Base-by-base conservation (phyloP, 1,284 basidiomycete genomes). In the Thecaphora thlaspeos region DNA sequence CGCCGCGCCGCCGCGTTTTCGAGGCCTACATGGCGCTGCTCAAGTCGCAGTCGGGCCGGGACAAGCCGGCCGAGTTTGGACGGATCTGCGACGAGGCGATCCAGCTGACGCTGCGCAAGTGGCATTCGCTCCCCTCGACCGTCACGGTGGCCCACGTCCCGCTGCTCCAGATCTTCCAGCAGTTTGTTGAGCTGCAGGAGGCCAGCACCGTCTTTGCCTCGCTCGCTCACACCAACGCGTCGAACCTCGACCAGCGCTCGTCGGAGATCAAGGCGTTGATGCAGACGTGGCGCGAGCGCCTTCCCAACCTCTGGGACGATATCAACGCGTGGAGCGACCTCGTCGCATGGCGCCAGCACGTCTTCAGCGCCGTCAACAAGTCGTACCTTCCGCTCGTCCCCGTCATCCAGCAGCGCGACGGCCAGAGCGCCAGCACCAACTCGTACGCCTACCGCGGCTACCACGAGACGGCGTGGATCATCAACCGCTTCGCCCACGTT, bases 391-490 rank as follows among this genome's bases (percentile, higher is more conserved):
- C 95, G 8, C 84, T 98, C 14, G 71, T 75, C 17, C 69, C 74
- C 11, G 61, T 73, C 21, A 68, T 73, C 28, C 73, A 75, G 62
- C 68, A 68, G 48, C 88, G 84, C 58, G 77, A 76, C 26, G 70
- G 68, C 9, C 90, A 87, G 58, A 71, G 70, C 40, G 71, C 71
- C 8, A 70, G 68, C 28, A 81, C 81, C 24, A 81, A 81, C 34
- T 97, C 93, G 2, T 91, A 87, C 75, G 95, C 94, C 4, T 98
- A 92, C 79, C 85, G 96, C 49, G 96, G 95, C n/a, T 98, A 91
- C 79, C 96, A 99, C 77, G 95, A 98, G 82, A 98, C 93, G 0
- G 95, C 95, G 3, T 99, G 95, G 96, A 98, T 97, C 79, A 97
- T 98, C 82, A 99, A 99, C 79, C 88, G 95, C 10, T 98, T 99